phyloP scores from a whole-genome alignment of 306 rosid genomes.

The Ormosia emarginata region DNA sequence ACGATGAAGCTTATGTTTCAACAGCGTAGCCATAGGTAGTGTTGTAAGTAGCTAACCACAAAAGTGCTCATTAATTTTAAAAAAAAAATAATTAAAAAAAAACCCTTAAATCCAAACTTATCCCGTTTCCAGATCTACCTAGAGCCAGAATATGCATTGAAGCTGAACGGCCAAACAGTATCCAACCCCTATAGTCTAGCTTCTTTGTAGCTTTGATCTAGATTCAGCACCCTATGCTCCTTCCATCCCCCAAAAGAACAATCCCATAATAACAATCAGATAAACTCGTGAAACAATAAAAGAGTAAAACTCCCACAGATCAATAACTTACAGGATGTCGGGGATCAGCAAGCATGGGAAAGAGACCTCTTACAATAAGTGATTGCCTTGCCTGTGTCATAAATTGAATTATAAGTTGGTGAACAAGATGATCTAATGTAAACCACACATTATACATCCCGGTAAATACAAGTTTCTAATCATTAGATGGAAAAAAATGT shows the following conservation, averaged over 20 bases:
- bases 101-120: background rate
- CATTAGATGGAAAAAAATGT: background rate
- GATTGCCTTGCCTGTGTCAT: conserved; percentile 90
- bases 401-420: conserved; percentile 9
- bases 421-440: conserved; percentile 11
- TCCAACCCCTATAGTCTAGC: background rate
- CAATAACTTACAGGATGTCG: conserved; percentile 85
- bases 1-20: background rate
- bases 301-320: background rate
- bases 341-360: conserved; percentile 99
- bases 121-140: background rate
- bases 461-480: conserved; percentile 8
- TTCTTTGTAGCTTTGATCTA: background rate
- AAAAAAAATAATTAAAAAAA: too few relatives aligned
- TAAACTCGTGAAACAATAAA: conserved; percentile 14
- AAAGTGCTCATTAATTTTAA: background rate
- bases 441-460: background rate
- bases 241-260: background rate
- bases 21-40: background rate
- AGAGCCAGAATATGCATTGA: background rate
- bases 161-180: background rate
- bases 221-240: background rate
- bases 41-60: background rate
- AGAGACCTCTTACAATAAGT: conserved; percentile 90
- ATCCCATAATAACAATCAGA: background rate